A percentile compares a stretch with the other conserved stretches of the same genome.
These are phyloP conservation scores for Dactylellina sp. DNA, from an alignment of 2,329 filamentous ascomycete species.

Conservation along the genomic window DNA sequence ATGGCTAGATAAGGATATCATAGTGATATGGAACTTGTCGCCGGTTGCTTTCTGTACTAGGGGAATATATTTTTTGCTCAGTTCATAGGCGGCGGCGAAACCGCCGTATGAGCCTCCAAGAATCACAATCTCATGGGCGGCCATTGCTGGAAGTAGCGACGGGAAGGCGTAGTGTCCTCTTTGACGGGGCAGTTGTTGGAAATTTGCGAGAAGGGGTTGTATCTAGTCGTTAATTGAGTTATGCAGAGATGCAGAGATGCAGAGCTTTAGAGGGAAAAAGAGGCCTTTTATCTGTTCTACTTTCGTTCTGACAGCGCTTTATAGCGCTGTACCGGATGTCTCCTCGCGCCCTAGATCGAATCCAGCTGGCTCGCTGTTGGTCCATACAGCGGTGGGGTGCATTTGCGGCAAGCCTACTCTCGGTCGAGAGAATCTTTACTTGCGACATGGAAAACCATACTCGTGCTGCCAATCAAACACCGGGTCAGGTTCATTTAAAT, in stretches of 20 bases:
- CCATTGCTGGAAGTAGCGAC: conserved; percentile 11
- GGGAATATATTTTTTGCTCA: conserved; percentile 48
- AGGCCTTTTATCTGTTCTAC: conserved; percentile 12
- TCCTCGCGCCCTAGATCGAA: not conserved
- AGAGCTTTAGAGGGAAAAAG: not conserved
- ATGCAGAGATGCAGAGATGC: too few relatives aligned
- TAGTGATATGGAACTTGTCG: conserved; percentile 47
- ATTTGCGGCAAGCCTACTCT: not conserved
- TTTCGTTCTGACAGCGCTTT: not conserved
- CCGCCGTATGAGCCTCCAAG: conserved; percentile 44
- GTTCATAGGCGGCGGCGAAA: conserved; percentile 28
- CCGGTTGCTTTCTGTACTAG: conserved; percentile 26
- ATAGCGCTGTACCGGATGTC: too few relatives aligned
- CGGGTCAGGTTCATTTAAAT: too few relatives aligned
- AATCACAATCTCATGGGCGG: conserved; percentile 45
- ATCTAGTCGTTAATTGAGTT: not conserved
- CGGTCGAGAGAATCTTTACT: conserved; percentile 1
- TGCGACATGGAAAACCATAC: too few relatives aligned
- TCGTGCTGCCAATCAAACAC: too few relatives aligned
- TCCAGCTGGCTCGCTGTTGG: not conserved
- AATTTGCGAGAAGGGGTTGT: not conserved
- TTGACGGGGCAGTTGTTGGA: not conserved
- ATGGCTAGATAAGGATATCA: conserved; percentile 49
- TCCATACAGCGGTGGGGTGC: not conserved
- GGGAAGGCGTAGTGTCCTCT: not conserved